These are phyloP conservation scores for Cyberlindnera bimundalis DNA, from an alignment of 805 yeast species.

Conservation along the genomic window DNA sequence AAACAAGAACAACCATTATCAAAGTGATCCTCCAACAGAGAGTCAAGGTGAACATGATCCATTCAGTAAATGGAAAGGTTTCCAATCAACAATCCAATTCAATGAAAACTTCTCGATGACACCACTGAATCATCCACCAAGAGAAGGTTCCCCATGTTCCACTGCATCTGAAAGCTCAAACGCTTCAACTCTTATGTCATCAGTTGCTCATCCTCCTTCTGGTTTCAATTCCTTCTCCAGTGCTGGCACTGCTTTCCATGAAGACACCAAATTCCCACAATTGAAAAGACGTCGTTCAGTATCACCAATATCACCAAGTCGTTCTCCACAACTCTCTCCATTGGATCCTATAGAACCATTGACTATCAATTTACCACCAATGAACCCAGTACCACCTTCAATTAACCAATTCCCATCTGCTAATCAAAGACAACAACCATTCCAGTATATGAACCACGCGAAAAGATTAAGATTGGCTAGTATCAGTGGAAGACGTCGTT, in stretches of 20 bases:
- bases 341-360: conserved; percentile 15
- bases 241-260: conserved; percentile 2
- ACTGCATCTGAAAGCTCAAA: conserved; percentile 5
- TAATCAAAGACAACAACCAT: conserved; percentile 29
- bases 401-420: conserved; percentile 32
- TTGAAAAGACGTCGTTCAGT: conserved; percentile 18
- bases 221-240: conserved; percentile 7
- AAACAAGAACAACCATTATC: conserved; percentile 27
- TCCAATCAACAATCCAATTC: conserved; percentile 14
- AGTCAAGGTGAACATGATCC: conserved; percentile 11
- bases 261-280: conserved; percentile 7
- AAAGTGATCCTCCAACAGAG: conserved; percentile 8
- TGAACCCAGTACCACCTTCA: conserved; percentile 38
- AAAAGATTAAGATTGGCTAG: conserved; percentile 48
- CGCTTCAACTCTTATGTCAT: conserved; percentile 1
- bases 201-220: not conserved
- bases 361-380: conserved; percentile 34
- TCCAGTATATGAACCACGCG: conserved; percentile 53
- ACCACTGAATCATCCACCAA: not conserved
- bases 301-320: conserved; percentile 11
- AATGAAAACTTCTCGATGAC: conserved; percentile 3
- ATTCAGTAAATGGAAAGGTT: conserved; percentile 27
- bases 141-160: conserved; percentile 11
- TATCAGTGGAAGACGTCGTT: conserved; percentile 46
- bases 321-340: conserved; percentile 11